Base-by-base conservation (phyloP, 1,284 basidiomycete species). In the Rhodotorula sp. region DNA sequence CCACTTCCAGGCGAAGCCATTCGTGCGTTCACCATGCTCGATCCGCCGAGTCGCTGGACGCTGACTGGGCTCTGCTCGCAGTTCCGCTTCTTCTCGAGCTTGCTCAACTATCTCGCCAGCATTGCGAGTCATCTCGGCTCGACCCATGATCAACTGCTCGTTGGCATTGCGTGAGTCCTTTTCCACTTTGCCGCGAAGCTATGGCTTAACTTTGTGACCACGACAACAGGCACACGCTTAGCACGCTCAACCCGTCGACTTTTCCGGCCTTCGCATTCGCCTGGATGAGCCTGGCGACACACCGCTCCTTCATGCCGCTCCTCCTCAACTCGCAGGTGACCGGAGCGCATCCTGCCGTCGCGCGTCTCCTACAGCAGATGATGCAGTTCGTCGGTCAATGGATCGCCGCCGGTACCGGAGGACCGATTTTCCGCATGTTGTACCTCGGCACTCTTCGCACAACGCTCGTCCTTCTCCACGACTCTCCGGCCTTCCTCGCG, bases 251-350 rank as follows among this genome's bases (percentile, higher is more conserved):
- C 81, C 96, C 96, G 5, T 90, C 89, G 9, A 94, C 94, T 82
- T 99, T 98, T 84, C 96, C 96, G 13, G 91, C 94, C 49, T 99
- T 99, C 81, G 90, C 95, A 3, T 99, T 97, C 82, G 95, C 94
- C 39, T 99, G 96, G 96, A 89, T 98, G 84, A 91, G 90, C 76
- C 84, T 99, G 62, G 89, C 99, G 76, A 97, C 95, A 55, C 96
- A 99, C 81, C 86, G 95, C 64, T 84, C 94, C 62, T 97, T 99
- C 85, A 94, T 99, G 92, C 94, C n/a, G n/a, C n/a, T n/a, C n/a
- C n/a, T n/a, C n/a, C n/a, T n/a, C n/a, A n/a, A n/a, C n/a, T n/a
- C n/a, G 44, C 81, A 88, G 54, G 87, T 89, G 32, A 88, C 90
- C 79, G 90, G n/a, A n/a, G n/a, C n/a, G n/a, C n/a, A n/a, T n/a